Evolutionary conservation across 1,284 basidiomycete genomes (phyloP).

Genomic region (Trametes sp.): DNA sequence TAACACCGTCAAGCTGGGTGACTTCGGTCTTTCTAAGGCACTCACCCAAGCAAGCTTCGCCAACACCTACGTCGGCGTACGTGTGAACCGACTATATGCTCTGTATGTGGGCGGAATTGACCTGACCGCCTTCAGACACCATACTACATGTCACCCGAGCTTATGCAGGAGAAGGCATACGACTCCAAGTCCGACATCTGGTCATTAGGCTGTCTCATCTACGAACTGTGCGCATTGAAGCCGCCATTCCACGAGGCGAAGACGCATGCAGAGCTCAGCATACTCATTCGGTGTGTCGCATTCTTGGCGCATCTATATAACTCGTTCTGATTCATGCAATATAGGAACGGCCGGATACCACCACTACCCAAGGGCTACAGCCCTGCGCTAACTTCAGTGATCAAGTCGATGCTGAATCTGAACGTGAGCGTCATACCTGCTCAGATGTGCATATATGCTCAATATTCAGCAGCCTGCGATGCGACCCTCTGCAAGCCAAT

Average conservation of each 20-base stretch:
- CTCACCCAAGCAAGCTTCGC: slow-evolving; percentile 89
- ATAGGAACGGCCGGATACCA: slow-evolving; percentile 84
- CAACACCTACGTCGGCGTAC: slow-evolving; percentile 94
- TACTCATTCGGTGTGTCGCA: slow-evolving; percentile 71
- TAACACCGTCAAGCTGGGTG: slow-evolving; percentile 90
- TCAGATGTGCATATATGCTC: not conserved
- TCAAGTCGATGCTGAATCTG: slow-evolving; percentile 87
- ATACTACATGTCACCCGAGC: slow-evolving; percentile 98
- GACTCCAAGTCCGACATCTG: slow-evolving; percentile 98
- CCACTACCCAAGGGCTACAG: slow-evolving; percentile 86
- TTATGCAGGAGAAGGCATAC: slow-evolving; percentile 96
- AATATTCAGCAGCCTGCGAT: slow-evolving; percentile 68
- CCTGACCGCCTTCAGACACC: slow-evolving; percentile 74
- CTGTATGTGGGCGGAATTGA: not conserved
- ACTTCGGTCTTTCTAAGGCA: slow-evolving; percentile 96
- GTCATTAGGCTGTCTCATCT: slow-evolving; percentile 96
- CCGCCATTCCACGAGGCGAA: slow-evolving; percentile 93
- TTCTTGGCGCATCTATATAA: not conserved
- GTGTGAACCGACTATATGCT: slow-evolving; percentile 39
- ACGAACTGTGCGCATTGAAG: slow-evolving; percentile 91
- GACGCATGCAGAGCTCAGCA: slow-evolving; percentile 85
- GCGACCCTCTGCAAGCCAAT: slow-evolving; percentile 81
- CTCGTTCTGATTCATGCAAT: not conserved
- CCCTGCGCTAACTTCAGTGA: slow-evolving; percentile 71
- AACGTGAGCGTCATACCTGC: slow-evolving; percentile 56